Evolutionary conservation across 495 filamentous ascomycete genomes (phyloP).

Genomic region (Aspergillus cristatus): DNA sequence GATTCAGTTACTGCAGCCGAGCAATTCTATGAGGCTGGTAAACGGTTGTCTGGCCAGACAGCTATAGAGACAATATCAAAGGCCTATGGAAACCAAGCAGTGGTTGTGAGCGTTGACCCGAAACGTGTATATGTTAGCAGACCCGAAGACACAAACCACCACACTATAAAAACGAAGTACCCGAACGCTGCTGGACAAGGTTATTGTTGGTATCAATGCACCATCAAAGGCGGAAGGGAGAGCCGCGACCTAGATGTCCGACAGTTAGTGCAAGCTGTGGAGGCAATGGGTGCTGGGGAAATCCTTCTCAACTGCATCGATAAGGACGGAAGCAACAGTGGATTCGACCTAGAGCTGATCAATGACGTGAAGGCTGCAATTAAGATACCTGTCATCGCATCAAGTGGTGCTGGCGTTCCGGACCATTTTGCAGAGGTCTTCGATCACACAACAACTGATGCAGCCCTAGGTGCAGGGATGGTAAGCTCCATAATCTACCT

Average conservation of each 20-base stretch:
- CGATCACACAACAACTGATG: slow-evolving; percentile 73
- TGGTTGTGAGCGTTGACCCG: slow-evolving; percentile 92
- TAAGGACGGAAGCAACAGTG: slow-evolving; percentile 88
- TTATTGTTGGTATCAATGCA: slow-evolving; percentile 96
- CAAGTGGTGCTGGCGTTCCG: slow-evolving; percentile 85
- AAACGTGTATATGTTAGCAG: slow-evolving; percentile 78
- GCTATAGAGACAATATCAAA: slow-evolving; percentile 90
- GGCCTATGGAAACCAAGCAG: slow-evolving; percentile 93
- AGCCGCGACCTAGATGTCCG: slow-evolving; percentile 83
- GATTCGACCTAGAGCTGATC: slow-evolving; percentile 91
- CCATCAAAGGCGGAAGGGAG: slow-evolving; percentile 89
- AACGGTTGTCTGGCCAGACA: slow-evolving; percentile 64
- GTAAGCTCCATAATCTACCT: slow-evolving; percentile 31
- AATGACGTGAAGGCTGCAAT: slow-evolving; percentile 72
- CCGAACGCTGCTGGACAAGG: slow-evolving; percentile 68
- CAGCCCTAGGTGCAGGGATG: slow-evolving; percentile 91
- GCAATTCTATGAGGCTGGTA: slow-evolving; percentile 64
- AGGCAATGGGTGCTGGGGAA: slow-evolving; percentile 93
- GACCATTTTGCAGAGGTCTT: slow-evolving; percentile 90
- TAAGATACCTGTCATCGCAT: slow-evolving; percentile 90
- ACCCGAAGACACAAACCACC: slow-evolving; percentile 63
- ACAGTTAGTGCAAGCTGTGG: slow-evolving; percentile 78
- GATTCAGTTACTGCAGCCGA: slow-evolving; percentile 91
- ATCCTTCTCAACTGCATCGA: slow-evolving; percentile 96
- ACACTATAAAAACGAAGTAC: slow-evolving; percentile 60